Percentiles rank a stretch among this genome's conserved stretches.
Conservation (phyloP, 768 basidiomycete genomes). For the Phaffia tasmanica region DNA sequence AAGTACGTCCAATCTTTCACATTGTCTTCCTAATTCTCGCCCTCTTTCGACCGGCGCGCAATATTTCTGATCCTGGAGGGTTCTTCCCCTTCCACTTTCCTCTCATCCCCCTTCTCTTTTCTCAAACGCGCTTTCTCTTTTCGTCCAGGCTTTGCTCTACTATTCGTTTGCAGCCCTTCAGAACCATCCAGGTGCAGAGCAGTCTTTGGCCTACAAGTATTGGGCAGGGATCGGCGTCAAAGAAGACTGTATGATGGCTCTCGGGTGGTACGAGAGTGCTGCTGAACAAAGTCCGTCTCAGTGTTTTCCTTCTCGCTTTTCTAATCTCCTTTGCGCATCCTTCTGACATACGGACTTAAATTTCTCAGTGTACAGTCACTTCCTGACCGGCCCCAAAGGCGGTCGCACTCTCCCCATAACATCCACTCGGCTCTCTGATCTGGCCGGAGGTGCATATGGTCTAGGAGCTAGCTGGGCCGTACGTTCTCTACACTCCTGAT, state of each 20-base stretch:
- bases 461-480: constrained; percentile 79
- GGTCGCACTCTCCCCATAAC: constrained; percentile 75
- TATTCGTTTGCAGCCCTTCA: constrained; percentile 89
- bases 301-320: constrained; percentile 21
- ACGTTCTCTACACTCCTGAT: background rate
- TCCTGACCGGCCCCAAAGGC: constrained; percentile 76
- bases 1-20: constrained; percentile 30
- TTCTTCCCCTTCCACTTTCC: background rate
- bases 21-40: background rate
- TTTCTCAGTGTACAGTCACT: constrained; percentile 58
- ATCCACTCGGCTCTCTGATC: constrained; percentile 71
- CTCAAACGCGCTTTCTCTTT: background rate
- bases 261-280: constrained; percentile 80
- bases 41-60: background rate
- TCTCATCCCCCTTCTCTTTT: background rate
- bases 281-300: constrained; percentile 59
- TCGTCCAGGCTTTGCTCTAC: constrained; percentile 60
- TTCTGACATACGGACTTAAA: background rate
- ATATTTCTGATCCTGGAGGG: background rate
- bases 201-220: constrained; percentile 85
- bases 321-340: background rate
- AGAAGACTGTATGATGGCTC: constrained; percentile 71
- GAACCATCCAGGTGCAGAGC: constrained; percentile 74
- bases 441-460: constrained; percentile 86
- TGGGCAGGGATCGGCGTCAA: constrained; percentile 90